These are phyloP conservation scores for Phaffia tasmanica DNA, from an alignment of 768 basidiomycete genomes.

Conservation along the genomic window DNA sequence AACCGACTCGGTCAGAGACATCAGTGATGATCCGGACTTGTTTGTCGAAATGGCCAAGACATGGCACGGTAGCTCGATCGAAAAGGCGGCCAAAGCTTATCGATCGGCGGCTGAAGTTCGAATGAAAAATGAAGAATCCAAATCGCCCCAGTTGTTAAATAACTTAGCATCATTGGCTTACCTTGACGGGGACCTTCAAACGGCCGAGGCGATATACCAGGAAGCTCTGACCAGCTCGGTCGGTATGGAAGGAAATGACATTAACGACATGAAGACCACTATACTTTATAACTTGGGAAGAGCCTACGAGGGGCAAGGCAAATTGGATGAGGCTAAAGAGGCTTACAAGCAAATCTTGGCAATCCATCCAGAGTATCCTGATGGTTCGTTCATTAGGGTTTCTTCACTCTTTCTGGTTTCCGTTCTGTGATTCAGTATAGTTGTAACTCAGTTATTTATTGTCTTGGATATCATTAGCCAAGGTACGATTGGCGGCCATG, in stretches of 20 bases:
- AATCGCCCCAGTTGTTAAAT: conserved; percentile 30
- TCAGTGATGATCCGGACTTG: conserved; percentile 72
- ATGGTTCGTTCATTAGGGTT: conserved; percentile 52
- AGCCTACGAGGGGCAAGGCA: conserved; percentile 75
- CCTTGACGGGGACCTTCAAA: conserved; percentile 40
- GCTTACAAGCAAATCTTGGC: conserved; percentile 76
- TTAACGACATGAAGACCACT: conserved; percentile 65
- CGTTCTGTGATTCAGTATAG: not conserved
- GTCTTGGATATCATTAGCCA: conserved; percentile 49
- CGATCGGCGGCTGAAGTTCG: conserved; percentile 47
- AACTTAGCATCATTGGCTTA: conserved; percentile 33
- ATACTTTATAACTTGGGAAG: conserved; percentile 85
- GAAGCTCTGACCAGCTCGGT: conserved; percentile 50
- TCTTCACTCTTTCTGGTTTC: not conserved
- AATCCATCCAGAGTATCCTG: conserved; percentile 91
- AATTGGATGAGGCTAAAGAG: conserved; percentile 60
- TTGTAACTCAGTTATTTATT: not conserved
- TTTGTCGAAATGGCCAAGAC: conserved; percentile 79
- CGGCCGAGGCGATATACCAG: conserved; percentile 60
- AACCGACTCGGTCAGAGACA: conserved; percentile 40
- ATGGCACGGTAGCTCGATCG: conserved; percentile 71
- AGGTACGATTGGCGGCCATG: conserved; percentile 81
- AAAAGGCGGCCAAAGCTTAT: conserved; percentile 60
- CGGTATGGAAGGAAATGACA: conserved; percentile 43
- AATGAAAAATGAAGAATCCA: conserved; percentile 31